Evolutionary conservation across 768 basidiomycete genomes (phyloP).

Genomic region (Steccherinum ochraceum): DNA sequence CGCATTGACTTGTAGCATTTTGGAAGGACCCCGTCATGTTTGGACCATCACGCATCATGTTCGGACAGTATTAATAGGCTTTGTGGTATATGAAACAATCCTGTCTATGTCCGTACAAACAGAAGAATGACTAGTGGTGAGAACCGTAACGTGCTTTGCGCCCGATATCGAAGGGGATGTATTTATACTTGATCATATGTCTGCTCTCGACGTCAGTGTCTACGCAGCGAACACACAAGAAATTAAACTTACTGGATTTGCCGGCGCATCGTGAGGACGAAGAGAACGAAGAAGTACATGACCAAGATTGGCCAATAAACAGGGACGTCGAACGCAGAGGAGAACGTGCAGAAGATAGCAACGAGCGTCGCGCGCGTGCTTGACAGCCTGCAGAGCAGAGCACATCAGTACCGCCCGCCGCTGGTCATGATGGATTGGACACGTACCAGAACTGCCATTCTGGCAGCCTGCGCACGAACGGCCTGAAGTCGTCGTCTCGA

Average conservation of each 20-base stretch:
- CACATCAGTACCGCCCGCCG: neutral
- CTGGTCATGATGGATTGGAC: neutral
- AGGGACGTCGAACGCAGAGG: constrained; percentile 87
- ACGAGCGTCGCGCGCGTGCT: constrained; percentile 85
- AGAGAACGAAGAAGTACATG: constrained; percentile 93
- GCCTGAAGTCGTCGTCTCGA: constrained; percentile 93
- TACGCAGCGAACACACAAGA: neutral
- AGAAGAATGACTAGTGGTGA: neutral
- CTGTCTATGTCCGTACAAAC: neutral
- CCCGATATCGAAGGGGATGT: constrained; percentile 92
- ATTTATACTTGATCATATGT: constrained; percentile 99
- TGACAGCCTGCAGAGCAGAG: constrained; percentile 58
- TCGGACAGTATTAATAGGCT: neutral
- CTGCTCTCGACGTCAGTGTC: constrained; percentile 33
- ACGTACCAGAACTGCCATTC: constrained; percentile 95
- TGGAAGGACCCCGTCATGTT: neutral
- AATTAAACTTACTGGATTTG: constrained; percentile 81
- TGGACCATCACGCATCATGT: neutral
- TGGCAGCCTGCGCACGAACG: constrained; percentile 91
- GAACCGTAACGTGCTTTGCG: constrained; percentile 84
- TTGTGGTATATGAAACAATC: neutral
- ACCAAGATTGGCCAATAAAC: constrained; percentile 99
- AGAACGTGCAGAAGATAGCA: constrained; percentile 75
- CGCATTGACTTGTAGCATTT: neutral
- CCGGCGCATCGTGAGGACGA: constrained; percentile 90